phyloP scores from a whole-genome alignment of 2,329 filamentous ascomycete genomes.

The Colletotrichum sp. region DNA sequence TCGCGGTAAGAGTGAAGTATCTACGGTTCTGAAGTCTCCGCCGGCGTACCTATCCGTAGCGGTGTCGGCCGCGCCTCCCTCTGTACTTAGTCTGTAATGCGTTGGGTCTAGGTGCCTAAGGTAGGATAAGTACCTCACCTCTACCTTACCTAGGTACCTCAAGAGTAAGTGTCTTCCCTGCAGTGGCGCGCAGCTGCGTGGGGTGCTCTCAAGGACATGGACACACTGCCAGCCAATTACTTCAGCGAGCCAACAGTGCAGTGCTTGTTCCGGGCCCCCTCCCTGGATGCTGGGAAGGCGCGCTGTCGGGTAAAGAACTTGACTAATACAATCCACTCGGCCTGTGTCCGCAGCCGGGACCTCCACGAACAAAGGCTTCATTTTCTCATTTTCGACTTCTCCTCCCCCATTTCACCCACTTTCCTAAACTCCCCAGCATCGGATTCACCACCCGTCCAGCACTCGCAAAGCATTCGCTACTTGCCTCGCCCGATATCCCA shows the following conservation, averaged over 20 bases:
- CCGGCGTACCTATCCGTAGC: not conserved
- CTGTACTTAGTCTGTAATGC: not conserved
- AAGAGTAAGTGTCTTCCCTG: not conserved
- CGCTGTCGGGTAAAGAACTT: slow-evolving; percentile 22
- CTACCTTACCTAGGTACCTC: too few relatives aligned
- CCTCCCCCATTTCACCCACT: slow-evolving; percentile 21
- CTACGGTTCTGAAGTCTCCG: not conserved
- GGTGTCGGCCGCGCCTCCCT: not conserved
- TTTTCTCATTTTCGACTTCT: slow-evolving; percentile 19
- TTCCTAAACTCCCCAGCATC: slow-evolving; percentile 8
- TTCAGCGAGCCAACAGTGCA: not conserved
- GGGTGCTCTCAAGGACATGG: slow-evolving; percentile 10
- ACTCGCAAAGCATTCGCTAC: not conserved
- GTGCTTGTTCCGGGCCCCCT: slow-evolving; percentile 4
- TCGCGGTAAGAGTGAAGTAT: not conserved
- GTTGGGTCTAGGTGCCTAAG: too few relatives aligned
- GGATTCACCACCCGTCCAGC: not conserved
- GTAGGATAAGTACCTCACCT: too few relatives aligned
- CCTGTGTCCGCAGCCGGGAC: slow-evolving; percentile 9
- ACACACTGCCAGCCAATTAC: slow-evolving; percentile 1
- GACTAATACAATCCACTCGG: slow-evolving; percentile 22
- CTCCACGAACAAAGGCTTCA: slow-evolving; percentile 21
- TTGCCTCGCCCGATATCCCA: not conserved
- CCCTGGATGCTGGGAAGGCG: not conserved
- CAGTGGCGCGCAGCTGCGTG: not conserved